A percentile compares a stretch with the other conserved stretches of the same genome.
These are phyloP conservation scores for Protomyces lactucae-debilis DNA, from an alignment of 1,139 yeast genomes.

Conservation along the genomic window DNA sequence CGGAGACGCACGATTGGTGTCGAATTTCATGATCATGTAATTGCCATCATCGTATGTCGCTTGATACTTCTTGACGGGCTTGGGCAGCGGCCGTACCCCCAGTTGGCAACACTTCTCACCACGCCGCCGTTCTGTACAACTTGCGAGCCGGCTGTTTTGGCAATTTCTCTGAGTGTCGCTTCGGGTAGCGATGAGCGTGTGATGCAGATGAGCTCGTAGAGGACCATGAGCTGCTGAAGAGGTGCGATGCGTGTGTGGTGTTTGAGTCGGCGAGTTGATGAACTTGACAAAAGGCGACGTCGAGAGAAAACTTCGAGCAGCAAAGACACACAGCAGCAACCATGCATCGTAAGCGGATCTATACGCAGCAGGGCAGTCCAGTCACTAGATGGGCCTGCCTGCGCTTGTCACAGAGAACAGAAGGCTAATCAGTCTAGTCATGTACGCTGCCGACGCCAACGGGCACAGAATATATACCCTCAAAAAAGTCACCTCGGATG, in stretches of 20 bases:
- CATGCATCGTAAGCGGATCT: not conserved
- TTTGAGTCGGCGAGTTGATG: not conserved
- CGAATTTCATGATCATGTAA: constrained; percentile 20
- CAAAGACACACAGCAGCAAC: not conserved
- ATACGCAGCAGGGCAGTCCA: not conserved
- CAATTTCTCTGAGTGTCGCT: constrained; percentile 22
- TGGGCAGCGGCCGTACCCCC: constrained; percentile 7
- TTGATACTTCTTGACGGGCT: constrained; percentile 20
- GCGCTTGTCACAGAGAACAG: not conserved
- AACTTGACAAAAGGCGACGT: too few relatives aligned
- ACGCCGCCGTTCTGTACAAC: constrained; percentile 24
- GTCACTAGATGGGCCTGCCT: not conserved
- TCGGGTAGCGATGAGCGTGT: constrained; percentile 12
- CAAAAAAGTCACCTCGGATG: constrained; percentile 69
- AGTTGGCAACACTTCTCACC: constrained; percentile 17
- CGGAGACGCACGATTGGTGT: constrained; percentile 11
- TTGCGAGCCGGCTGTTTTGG: constrained; percentile 24
- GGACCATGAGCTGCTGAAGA: constrained; percentile 2
- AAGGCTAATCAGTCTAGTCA: constrained; percentile 70
- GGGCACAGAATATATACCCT: constrained; percentile 96
- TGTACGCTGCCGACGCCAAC: constrained; percentile 91
- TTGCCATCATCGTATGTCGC: constrained; percentile 18
- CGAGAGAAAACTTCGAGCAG: not conserved
- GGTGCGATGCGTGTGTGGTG: not conserved
- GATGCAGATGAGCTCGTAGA: constrained; percentile 18